Base-by-base conservation (phyloP, 83 land plant genomes). In the Picea engelmannii region DNA sequence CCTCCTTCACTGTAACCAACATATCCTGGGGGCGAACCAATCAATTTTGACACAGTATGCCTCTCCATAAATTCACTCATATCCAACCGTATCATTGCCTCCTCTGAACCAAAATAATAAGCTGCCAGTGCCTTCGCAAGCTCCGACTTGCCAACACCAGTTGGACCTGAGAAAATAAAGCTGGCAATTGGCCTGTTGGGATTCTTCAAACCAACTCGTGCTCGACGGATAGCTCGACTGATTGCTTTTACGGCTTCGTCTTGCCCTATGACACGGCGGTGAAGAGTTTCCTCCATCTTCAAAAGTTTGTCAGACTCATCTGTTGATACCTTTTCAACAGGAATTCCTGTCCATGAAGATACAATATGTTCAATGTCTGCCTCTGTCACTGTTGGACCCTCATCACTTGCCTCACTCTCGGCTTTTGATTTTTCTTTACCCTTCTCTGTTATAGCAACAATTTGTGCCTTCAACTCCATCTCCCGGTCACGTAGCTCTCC, bases 331-430 rank as follows among this genome's bases (percentile, higher is more conserved):
- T 95, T 91, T 76, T 95, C 93, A 62, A 95, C 95, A 35, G 97
- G 97, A 27, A 95, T 91, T 23, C 97, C 97, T 38, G 97, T 92
- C 97, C 97, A 95, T n/a, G 92, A 83, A 62, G 97, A 86, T 11
- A 92, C 95, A 79, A 95, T 93, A 68, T 95, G 95, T 81, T 93
- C 95, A 59, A 95, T 95, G 87, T 95, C 97, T 20, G 89, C 88
- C 69, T 95, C 97, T 6, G 92, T 91, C 27, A 95, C 97, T 6
- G 87, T 20, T 4, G 97, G 97, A 49, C 97, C 97, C 9, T 17
- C 80, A 62, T 95, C 97, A 1, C 91, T 91, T 52, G 94, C 91
- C 82, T 93, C 97, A 49, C 80, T 88, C 82, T 95, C 97, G 10
- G 97, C 97, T 79, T 95, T 95, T 77, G 74, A 85, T 85, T 87